phyloP scores from a whole-genome alignment of 2,329 filamentous ascomycete genomes.

The Penicillium sp. region DNA sequence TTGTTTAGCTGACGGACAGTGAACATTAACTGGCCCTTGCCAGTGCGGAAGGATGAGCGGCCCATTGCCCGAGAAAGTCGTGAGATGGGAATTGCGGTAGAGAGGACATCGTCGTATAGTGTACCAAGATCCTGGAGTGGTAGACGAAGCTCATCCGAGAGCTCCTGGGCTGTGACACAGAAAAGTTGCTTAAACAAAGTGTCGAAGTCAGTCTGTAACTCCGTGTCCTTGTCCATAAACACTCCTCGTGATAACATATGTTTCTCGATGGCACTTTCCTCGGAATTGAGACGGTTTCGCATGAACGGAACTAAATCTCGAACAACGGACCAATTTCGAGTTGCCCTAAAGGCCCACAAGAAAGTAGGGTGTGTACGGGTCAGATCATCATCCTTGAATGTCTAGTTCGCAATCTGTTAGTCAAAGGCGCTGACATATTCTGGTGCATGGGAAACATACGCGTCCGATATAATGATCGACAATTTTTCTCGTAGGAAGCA shows the following conservation, averaged over 20 bases:
- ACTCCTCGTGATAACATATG: constrained; percentile 49
- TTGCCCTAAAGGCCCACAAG: constrained; percentile 82
- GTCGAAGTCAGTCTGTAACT: constrained; percentile 68
- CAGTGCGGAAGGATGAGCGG: constrained; percentile 38
- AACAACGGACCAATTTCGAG: constrained; percentile 72
- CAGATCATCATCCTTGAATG: constrained; percentile 70
- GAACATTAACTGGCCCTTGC: constrained; percentile 77
- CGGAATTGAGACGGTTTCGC: constrained; percentile 63
- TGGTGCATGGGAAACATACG: constrained; percentile 37
- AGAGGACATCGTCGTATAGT: constrained; percentile 73
- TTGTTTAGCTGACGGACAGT: constrained; percentile 64
- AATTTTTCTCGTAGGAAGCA: constrained; percentile 61
- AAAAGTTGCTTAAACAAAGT: constrained; percentile 79
- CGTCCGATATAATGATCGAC: constrained; percentile 73
- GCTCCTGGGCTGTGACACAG: constrained; percentile 72
- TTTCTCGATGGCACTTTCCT: constrained; percentile 49
- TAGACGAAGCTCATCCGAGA: constrained; percentile 66
- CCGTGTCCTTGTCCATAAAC: constrained; percentile 44
- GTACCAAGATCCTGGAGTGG: constrained; percentile 64
- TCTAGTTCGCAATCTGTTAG: constrained; percentile 32
- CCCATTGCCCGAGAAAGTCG: constrained; percentile 30
- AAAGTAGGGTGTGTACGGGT: constrained; percentile 75
- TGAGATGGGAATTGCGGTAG: constrained; percentile 55
- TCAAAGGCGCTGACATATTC: background rate
- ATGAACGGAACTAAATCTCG: constrained; percentile 69